Evolutionary conservation across 257 asterid genomes (phyloP).

Genomic region (Eucommia ulmoides): DNA sequence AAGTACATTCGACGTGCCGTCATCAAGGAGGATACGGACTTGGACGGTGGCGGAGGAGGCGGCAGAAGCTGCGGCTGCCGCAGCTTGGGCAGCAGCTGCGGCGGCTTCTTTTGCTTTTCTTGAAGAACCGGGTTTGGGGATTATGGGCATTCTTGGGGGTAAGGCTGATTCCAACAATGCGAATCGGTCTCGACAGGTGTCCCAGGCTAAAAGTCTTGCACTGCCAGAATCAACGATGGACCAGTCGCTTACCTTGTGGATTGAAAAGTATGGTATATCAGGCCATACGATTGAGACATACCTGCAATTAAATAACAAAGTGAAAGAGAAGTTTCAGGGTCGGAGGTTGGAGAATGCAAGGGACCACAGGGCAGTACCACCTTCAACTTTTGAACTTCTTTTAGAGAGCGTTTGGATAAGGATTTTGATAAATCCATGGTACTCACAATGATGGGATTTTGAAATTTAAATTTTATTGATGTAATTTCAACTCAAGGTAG

Average conservation of each 20-base stretch:
- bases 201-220: slow-evolving; percentile 98
- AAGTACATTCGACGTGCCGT: slow-evolving; percentile 91
- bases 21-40: slow-evolving; percentile 88
- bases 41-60: slow-evolving; percentile 93
- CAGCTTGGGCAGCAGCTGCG: slow-evolving; percentile 82
- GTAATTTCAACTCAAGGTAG: no score
- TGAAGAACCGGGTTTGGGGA: slow-evolving; percentile 87
- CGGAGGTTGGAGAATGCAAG: no score
- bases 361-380: no score
- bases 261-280: slow-evolving; percentile 91
- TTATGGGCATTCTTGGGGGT: slow-evolving; percentile 85
- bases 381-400: no score
- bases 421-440: no score
- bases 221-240: slow-evolving; percentile 96
- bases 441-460: no score
- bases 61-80: slow-evolving; percentile 84
- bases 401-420: no score
- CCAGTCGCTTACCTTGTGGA: slow-evolving; percentile 95
- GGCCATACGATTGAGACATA: slow-evolving; percentile 94
- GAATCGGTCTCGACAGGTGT: slow-evolving; percentile 83
- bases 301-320: slow-evolving; percentile 60
- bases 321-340: no score
- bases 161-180: slow-evolving; percentile 76
- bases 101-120: slow-evolving; percentile 84
- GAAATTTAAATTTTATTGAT: no score